Percentiles rank a stretch among this genome's conserved stretches.
Conservation (phyloP, 192 early-diverging fungal genomes). For the Rhizophagus prolifer region DNA sequence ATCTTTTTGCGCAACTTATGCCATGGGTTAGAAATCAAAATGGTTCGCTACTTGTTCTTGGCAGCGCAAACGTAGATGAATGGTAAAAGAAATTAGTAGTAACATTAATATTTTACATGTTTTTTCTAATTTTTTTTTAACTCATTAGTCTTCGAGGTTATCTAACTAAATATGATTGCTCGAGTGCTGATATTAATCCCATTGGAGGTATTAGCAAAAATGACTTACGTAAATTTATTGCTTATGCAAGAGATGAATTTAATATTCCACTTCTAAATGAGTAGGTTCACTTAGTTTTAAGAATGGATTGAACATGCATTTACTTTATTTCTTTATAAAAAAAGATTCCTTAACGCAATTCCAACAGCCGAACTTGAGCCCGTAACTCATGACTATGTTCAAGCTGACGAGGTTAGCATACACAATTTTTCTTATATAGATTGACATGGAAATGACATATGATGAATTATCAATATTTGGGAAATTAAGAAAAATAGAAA, state of each 20-base stretch:
- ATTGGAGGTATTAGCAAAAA: conserved; percentile 92
- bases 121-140: not conserved
- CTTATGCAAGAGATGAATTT: conserved; percentile 62
- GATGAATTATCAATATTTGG: conserved; percentile 91
- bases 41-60: conserved; percentile 86
- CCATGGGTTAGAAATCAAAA: conserved; percentile 74
- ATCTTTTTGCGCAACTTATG: conserved; percentile 94
- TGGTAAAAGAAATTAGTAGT: conserved; percentile 40
- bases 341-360: conserved; percentile 77
- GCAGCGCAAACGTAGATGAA: conserved; percentile 98
- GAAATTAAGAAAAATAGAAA: conserved; percentile 79
- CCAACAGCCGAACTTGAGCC: conserved; percentile 98
- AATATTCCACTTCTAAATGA: conserved; percentile 66
- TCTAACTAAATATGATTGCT: conserved; percentile 98
- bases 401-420: conserved; percentile 74
- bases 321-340: not conserved
- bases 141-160: conserved; percentile 83
- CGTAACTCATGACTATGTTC: conserved; percentile 75
- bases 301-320: too few species aligned
- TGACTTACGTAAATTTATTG: conserved; percentile 84
- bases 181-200: conserved; percentile 94
- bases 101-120: not conserved
- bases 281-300: conserved; percentile 26
- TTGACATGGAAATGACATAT: conserved; percentile 99
- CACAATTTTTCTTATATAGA: conserved; percentile 31